phyloP scores from a whole-genome alignment of 2,329 filamentous ascomycete species.

The Lasiodiplodia sp. region DNA sequence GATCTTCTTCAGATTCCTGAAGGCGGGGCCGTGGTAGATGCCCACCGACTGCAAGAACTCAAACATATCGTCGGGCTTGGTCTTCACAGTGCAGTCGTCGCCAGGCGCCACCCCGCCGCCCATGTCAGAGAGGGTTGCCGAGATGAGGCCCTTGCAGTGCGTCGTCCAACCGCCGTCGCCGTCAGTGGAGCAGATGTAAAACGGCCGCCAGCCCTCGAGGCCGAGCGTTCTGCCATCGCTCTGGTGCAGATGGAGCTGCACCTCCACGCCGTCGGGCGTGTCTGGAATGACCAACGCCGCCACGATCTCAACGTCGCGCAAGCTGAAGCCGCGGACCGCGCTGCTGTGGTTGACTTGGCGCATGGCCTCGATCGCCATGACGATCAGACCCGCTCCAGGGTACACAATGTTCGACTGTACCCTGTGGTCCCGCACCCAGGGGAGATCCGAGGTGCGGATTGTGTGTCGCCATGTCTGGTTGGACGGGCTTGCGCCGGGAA shows the following conservation, averaged over 20 bases:
- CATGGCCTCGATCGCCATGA: conserved; percentile 43
- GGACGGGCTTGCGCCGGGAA: conserved; percentile 33
- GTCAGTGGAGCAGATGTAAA: conserved; percentile 6
- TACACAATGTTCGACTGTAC: conserved; percentile 40
- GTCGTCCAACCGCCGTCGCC: conserved; percentile 7
- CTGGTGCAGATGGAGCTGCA: conserved; percentile 9
- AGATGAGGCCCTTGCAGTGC: conserved; percentile 22
- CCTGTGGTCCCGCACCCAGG: conserved; percentile 37
- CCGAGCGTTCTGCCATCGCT: too few species aligned
- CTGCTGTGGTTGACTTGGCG: conserved; percentile 17
- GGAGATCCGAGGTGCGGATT: conserved; percentile 34
- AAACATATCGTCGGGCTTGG: conserved; percentile 31
- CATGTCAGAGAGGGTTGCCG: background rate
- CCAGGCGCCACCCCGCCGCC: too few species aligned
- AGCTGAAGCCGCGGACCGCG: conserved; percentile 24
- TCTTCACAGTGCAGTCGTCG: too few species aligned
- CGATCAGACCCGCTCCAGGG: conserved; percentile 41
- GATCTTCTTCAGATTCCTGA: conserved; percentile 29
- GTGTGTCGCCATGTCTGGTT: conserved; percentile 34
- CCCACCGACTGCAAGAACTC: conserved; percentile 34
- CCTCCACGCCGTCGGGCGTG: conserved; percentile 13
- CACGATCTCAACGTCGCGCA: conserved; percentile 17
- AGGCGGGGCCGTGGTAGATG: conserved; percentile 36
- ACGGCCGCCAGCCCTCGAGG: background rate
- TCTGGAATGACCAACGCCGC: conserved; percentile 29